Conservation (phyloP, 1,284 basidiomycete species). For the Entoloma clypeatum region DNA sequence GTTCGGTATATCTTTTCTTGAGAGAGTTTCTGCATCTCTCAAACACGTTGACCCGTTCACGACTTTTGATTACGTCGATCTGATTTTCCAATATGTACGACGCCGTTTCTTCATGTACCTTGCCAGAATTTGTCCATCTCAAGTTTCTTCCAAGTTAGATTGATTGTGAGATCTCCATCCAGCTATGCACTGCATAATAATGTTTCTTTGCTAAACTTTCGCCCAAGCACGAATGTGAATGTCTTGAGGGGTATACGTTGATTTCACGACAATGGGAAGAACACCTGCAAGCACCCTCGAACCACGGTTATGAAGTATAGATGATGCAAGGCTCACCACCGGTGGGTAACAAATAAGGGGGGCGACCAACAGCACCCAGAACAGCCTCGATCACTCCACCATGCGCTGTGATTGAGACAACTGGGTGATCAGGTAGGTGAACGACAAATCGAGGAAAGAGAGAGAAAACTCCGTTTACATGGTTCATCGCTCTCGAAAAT, state of each 20-base stretch:
- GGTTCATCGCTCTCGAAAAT: slow-evolving; percentile 55
- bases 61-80: too few relatives aligned
- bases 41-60: too few relatives aligned
- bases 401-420: slow-evolving; percentile 64
- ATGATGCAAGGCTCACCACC: slow-evolving; percentile 44
- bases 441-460: neutral
- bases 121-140: too few relatives aligned
- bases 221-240: too few relatives aligned
- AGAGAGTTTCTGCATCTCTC: too few relatives aligned
- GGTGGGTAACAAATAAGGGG: slow-evolving; percentile 46
- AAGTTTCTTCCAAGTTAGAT: too few relatives aligned
- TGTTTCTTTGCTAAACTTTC: too few relatives aligned
- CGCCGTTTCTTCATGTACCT: too few relatives aligned
- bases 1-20: too few relatives aligned
- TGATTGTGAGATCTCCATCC: too few relatives aligned
- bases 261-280: slow-evolving; percentile 28
- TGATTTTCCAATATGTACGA: too few relatives aligned
- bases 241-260: slow-evolving; percentile 8
- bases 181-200: too few relatives aligned
- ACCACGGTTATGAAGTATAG: neutral
- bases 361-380: slow-evolving; percentile 41
- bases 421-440: slow-evolving; percentile 29
- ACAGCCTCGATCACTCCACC: slow-evolving; percentile 57
- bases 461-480: slow-evolving; percentile 21
- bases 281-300: slow-evolving; percentile 21